Evolutionary conservation across 2,329 filamentous ascomycete genomes (phyloP).

Genomic region (Fusarium brachygibbosum): DNA sequence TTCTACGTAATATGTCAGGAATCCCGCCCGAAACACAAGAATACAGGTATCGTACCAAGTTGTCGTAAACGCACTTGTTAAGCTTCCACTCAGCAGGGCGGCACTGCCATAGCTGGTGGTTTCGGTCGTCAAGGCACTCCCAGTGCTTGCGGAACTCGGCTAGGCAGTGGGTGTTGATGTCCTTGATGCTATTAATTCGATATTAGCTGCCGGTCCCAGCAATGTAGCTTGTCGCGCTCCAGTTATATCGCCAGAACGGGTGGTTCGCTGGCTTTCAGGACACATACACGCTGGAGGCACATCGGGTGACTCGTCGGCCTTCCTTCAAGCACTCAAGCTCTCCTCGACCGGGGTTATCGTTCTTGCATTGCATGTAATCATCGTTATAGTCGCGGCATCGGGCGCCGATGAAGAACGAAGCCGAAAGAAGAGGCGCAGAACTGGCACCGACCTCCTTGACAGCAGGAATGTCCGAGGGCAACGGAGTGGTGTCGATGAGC

Average conservation of each 20-base stretch:
- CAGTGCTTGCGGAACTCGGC: conserved; percentile 93
- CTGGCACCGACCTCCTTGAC: conserved; percentile 94
- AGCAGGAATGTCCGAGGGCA: conserved; percentile 90
- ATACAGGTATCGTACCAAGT: conserved; percentile 75
- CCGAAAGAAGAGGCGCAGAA: conserved; percentile 91
- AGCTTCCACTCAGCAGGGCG: conserved; percentile 87
- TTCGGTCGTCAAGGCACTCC: conserved; percentile 96
- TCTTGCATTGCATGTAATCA: conserved; percentile 99
- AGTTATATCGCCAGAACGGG: background rate
- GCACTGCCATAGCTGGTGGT: conserved; percentile 98
- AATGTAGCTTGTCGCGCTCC: background rate
- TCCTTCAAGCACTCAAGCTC: conserved; percentile 97
- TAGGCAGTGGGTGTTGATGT: conserved; percentile 96
- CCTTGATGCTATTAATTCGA: conserved; percentile 76
- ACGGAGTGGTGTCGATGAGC: conserved; percentile 95
- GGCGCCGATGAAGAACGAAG: conserved; percentile 96
- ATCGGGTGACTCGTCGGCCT: conserved; percentile 95
- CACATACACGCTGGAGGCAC: conserved; percentile 94
- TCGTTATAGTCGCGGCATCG: conserved; percentile 97
- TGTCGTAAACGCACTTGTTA: conserved; percentile 96
- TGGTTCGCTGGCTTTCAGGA: background rate
- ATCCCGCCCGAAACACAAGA: background rate
- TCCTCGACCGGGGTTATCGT: conserved; percentile 87
- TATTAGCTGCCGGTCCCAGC: conserved; percentile 31
- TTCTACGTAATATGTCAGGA: conserved; percentile 64